Evolutionary conservation across 257 asterid species (phyloP).

Genomic region (Ocimum tenuiflorum): DNA sequence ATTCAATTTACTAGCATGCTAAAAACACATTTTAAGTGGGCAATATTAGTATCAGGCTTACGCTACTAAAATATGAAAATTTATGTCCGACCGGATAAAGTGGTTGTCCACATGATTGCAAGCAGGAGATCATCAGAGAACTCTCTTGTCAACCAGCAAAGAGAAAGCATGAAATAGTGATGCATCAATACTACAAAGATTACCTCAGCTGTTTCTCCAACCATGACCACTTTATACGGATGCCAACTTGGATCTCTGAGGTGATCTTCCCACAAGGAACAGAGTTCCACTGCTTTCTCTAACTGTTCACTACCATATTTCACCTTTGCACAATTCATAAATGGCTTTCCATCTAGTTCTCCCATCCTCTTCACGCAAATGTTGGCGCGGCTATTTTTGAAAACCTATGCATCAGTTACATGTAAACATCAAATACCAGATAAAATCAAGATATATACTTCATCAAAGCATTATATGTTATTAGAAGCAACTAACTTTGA

Average conservation of each 20-base stretch:
- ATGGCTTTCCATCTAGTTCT: conserved; percentile 49
- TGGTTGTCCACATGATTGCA: conserved; percentile 2
- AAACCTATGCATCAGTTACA: conserved; percentile 24
- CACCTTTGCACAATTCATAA: conserved; percentile 30
- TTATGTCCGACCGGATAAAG: background rate
- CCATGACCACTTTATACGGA: conserved; percentile 53
- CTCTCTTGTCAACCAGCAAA: background rate
- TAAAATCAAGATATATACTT: background rate
- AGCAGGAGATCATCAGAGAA: background rate
- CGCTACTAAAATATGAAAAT: background rate
- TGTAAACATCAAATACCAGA: conserved; percentile 11
- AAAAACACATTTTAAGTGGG: background rate
- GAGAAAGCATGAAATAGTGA: background rate
- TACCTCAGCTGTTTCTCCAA: conserved; percentile 53
- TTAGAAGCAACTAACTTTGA: background rate
- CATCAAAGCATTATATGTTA: background rate
- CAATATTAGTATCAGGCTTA: background rate
- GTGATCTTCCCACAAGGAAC: conserved; percentile 58
- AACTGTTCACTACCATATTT: conserved; percentile 29
- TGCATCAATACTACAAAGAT: conserved; percentile 4
- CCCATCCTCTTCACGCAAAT: conserved; percentile 76
- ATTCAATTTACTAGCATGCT: background rate
- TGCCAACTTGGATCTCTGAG: conserved; percentile 78
- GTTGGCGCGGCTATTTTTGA: conserved; percentile 38
- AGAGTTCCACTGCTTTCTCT: conserved; percentile 30